These are phyloP conservation scores for Fusarium floridanum DNA, from an alignment of 2,329 filamentous ascomycete genomes.

Conservation along the genomic window DNA sequence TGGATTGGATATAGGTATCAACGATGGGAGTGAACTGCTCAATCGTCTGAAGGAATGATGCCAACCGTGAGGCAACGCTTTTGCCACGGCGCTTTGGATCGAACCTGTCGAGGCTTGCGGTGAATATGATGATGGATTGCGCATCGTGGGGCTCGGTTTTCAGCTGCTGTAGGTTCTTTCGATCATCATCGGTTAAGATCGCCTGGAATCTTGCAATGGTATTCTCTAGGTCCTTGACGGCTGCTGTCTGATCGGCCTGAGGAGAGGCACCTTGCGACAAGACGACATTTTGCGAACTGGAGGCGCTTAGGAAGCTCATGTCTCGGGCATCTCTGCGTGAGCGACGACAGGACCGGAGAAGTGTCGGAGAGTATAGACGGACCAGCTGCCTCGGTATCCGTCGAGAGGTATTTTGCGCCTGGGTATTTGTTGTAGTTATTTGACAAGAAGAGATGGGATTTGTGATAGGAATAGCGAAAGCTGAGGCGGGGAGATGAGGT, in stretches of 20 bases:
- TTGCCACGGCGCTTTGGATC: constrained; percentile 21
- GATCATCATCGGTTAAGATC: constrained; percentile 18
- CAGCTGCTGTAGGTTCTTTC: constrained; percentile 16
- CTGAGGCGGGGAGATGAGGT: neutral
- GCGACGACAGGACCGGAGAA: neutral
- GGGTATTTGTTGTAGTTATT: neutral
- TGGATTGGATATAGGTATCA: constrained; percentile 20
- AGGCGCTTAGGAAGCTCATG: neutral
- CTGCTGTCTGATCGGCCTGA: neutral
- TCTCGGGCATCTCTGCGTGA: neutral
- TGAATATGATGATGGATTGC: constrained; percentile 31
- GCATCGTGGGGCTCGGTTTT: constrained; percentile 14
- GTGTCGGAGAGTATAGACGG: neutral
- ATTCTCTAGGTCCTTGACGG: neutral
- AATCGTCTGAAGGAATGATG: constrained; percentile 28
- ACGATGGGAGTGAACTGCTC: constrained; percentile 26
- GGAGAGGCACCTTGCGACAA: neutral
- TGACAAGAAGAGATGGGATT: neutral
- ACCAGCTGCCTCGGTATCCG: neutral
- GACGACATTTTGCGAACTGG: neutral
- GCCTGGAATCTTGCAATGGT: constrained; percentile 24
- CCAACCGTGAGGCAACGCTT: constrained; percentile 23
- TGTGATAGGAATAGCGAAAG: too few species aligned
- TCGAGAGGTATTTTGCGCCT: neutral
- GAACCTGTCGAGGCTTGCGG: constrained; percentile 11